Base-by-base conservation (phyloP, 1,284 basidiomycete genomes). In the Sphaerobolus stellatus region DNA sequence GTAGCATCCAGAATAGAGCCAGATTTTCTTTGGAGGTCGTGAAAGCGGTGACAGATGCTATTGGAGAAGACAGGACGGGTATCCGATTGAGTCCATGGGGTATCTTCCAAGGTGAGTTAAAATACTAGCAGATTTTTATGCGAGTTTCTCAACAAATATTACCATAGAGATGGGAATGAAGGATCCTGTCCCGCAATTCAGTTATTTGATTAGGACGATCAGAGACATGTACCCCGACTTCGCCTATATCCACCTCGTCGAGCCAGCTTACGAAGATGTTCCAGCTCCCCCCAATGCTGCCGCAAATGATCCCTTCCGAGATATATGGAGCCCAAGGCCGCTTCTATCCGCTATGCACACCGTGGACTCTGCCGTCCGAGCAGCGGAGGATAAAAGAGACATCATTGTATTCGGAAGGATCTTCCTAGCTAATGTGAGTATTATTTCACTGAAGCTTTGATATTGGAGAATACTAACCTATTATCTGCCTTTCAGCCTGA, bases 161-260 rank as follows among this genome's bases (percentile, higher is more conserved):
- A 13, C 41, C 50, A n/a, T n/a, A 70, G 71, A 62, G 25, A 76
- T 75, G 70, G 55, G 68, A 62, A 73, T 75, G 70, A 46, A 66
- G 13, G 73, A 82, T 50, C 83, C 77, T 0, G 58, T 74, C n/a
- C 71, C 74, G 13, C 73, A 73, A 0, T 79, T 75, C 67, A 56
- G 63, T 5, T 64, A 75, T 58, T 62, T 78, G 41, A 63, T 74
- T 18, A 54, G 61, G 0, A 48, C 62, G 6, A 50, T 77, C 5
- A 64, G 66, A 50, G 49, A 71, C 41, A 60, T 66, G 1, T 72
- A 76, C 61, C 78, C 82, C 18, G 61, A 73, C 7, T 67, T 86
- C 8, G 81, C 80, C 1, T 87, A 83, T 62, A 56, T 85, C 16
- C 85, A 88, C 62, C 67, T 78, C 36, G 67, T 81, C 27, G 83